These are phyloP conservation scores for Kodamaea ohmeri DNA, from an alignment of 1,139 yeast species.

Conservation along the genomic window DNA sequence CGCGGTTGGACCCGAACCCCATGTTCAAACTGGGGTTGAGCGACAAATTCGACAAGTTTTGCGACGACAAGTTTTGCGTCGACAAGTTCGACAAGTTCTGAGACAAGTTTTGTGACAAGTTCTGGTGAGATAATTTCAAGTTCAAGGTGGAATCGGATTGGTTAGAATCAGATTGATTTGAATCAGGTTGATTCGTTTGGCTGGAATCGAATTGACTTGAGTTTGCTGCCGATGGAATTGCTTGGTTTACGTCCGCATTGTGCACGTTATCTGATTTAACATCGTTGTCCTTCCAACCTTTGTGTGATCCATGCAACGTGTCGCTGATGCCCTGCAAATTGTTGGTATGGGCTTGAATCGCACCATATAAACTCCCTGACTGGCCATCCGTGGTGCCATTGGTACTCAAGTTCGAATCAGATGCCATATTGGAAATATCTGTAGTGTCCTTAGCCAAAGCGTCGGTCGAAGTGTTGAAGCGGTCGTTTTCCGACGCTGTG, in stretches of 20 bases:
- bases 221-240: no score
- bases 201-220: background rate
- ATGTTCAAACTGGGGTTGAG: no score
- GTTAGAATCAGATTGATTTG: background rate
- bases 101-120: background rate
- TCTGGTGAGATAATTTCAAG: no score
- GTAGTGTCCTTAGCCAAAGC: no score
- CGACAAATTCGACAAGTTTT: background rate
- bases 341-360: background rate
- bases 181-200: background rate
- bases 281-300: background rate
- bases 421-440: background rate
- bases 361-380: background rate
- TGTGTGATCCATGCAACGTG: background rate
- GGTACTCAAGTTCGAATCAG: background rate
- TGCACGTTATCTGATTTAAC: background rate
- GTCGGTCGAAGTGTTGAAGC: no score
- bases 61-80: background rate
- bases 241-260: no score
- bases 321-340: conserved; percentile 4
- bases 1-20: no score
- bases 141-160: background rate
- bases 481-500: no score
- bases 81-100: background rate
- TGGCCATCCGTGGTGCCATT: background rate